Base-by-base conservation (phyloP, 345 rosid genomes). In the Salix brachista region DNA sequence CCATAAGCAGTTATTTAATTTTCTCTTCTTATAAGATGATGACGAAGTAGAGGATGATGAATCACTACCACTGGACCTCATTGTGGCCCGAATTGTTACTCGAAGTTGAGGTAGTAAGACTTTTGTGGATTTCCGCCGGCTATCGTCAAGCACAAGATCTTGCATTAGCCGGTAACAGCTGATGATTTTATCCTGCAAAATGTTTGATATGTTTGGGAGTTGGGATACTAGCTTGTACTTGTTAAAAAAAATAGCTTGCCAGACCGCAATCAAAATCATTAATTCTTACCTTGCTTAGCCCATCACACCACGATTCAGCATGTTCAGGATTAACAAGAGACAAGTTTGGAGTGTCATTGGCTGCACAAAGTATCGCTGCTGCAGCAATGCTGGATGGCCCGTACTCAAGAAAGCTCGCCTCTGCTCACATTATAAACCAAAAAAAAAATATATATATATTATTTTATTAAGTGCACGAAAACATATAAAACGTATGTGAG, bases 281-380 rank as follows among this genome's bases (percentile, higher is more conserved):
- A 50, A 18, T 28, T 46, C 87, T 79, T 90, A 95, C 99, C 82
- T 93, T 93, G 90, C 91, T 86, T 76, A 96, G 85, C 72, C 99
- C 99, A 39, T 88, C 90, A 78, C 98, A 96, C 99, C 98, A 96
- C n/a, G 92, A 85, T 85, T 96, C 97, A 28, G 94, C 97, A 62
- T 81, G 84, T 58, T 92, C 97, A 1, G 91, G 93, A 79, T 83
- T 85, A 74, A 72, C 78, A 56, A 91, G 90, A 6, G 98, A 83
- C 83, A 93, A 77, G 70, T 85, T 89, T 71, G 98, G 99, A 36
- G 93, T 87, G 77, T 88, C 97, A 67, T 84, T 86, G 46, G 97
- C 97, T 32, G 92, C 98, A 48, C 90, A 93, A 2, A 96, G 91
- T 74, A 93, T 88, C 5, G 98, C 98, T 28, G 97, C 96, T 4